These are phyloP conservation scores for Fusarium anthophilum DNA, from an alignment of 2,329 filamentous ascomycete genomes.

Conservation along the genomic window DNA sequence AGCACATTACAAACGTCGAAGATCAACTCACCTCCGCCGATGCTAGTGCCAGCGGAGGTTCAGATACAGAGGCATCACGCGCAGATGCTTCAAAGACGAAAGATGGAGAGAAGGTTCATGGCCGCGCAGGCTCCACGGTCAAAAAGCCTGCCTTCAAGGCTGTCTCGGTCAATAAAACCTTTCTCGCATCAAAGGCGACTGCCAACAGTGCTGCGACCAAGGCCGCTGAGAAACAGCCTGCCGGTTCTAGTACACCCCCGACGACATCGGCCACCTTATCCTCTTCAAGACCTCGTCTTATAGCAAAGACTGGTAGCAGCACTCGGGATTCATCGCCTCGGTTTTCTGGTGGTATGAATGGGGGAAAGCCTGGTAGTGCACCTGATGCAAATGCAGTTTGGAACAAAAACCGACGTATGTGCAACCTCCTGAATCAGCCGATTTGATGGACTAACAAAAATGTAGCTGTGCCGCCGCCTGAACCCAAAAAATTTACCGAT, in stretches of 20 bases:
- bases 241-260: slow-evolving; percentile 58
- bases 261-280: slow-evolving; percentile 58
- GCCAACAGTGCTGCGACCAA: slow-evolving; percentile 58
- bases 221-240: slow-evolving; percentile 59
- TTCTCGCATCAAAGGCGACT: slow-evolving; percentile 75
- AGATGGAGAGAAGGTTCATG: slow-evolving; percentile 67
- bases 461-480: slow-evolving; percentile 69
- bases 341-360: slow-evolving; percentile 58
- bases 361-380: slow-evolving; percentile 66
- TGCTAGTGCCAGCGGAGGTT: slow-evolving; percentile 77
- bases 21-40: slow-evolving; percentile 70
- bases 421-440: neutral
- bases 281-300: slow-evolving; percentile 73
- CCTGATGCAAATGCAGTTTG: slow-evolving; percentile 81
- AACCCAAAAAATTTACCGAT: slow-evolving; percentile 84
- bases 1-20: slow-evolving; percentile 66
- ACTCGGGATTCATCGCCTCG: slow-evolving; percentile 62
- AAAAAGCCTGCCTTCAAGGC: slow-evolving; percentile 87
- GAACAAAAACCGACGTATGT: slow-evolving; percentile 88
- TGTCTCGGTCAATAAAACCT: slow-evolving; percentile 86
- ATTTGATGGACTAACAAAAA: slow-evolving; percentile 30
- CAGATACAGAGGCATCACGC: slow-evolving; percentile 78
- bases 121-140: slow-evolving; percentile 65
- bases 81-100: slow-evolving; percentile 63
- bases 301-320: slow-evolving; percentile 76